A percentile compares a stretch with the other conserved stretches of the same genome.
These are phyloP conservation scores for Hypoxylon sp. DNA, from an alignment of 2,329 filamentous ascomycete genomes.

Conservation along the genomic window DNA sequence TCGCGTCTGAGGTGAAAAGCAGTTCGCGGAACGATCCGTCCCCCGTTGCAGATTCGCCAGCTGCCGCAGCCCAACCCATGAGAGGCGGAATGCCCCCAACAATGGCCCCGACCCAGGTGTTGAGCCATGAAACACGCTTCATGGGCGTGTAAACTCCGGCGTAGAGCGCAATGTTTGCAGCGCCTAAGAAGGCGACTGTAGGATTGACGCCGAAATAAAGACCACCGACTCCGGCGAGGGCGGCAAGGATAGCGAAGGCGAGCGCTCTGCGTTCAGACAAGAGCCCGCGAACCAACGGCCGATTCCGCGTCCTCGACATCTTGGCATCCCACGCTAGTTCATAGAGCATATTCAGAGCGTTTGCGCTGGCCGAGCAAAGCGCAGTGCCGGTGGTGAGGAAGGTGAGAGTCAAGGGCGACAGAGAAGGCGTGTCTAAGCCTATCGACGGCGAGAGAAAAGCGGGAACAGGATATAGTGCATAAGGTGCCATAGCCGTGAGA, in stretches of 20 bases:
- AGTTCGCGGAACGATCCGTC: slow-evolving; percentile 84
- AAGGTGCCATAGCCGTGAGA: slow-evolving; percentile 89
- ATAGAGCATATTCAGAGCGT: slow-evolving; percentile 97
- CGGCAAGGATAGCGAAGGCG: slow-evolving; percentile 83
- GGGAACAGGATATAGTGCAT: slow-evolving; percentile 93
- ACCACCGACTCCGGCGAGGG: slow-evolving; percentile 75
- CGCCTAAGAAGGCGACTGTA: slow-evolving; percentile 88
- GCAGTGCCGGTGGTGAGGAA: slow-evolving; percentile 93
- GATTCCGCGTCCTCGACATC: slow-evolving; percentile 93
- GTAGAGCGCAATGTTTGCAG: slow-evolving; percentile 88
- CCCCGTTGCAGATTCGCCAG: slow-evolving; percentile 85
- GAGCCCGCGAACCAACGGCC: slow-evolving; percentile 87
- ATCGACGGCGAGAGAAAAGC: slow-evolving; percentile 80
- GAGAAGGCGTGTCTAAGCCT: slow-evolving; percentile 78
- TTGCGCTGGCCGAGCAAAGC: slow-evolving; percentile 90
- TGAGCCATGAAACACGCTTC: slow-evolving; percentile 87
- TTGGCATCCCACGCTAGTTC: slow-evolving; percentile 90
- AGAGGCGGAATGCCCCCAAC: slow-evolving; percentile 94
- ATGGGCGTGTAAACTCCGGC: slow-evolving; percentile 93
- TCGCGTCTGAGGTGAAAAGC: slow-evolving; percentile 74
- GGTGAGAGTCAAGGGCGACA: slow-evolving; percentile 90
- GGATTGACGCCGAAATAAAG: slow-evolving; percentile 94
- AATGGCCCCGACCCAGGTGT: slow-evolving; percentile 95
- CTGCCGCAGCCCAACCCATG: slow-evolving; percentile 98
- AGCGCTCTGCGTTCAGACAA: slow-evolving; percentile 80